Base-by-base conservation (phyloP, 495 filamentous ascomycete genomes). In the Daldinia childiae region DNA sequence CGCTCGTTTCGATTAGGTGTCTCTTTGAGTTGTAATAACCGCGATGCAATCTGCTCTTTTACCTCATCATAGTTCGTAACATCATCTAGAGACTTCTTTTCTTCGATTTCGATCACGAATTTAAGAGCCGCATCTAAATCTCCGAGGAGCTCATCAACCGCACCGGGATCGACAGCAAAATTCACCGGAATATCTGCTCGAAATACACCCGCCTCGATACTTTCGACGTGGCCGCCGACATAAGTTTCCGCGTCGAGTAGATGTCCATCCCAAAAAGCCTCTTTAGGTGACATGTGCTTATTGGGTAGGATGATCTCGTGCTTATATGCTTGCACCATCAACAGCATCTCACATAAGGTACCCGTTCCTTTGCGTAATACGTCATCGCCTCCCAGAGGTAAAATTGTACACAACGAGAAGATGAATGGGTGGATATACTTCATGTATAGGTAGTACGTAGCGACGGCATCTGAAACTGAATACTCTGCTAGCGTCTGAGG, bases 371-470 rank as follows among this genome's bases (percentile, higher is more conserved):
- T 99, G 64, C 95, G 86, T 70, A 98, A 76, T 3, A 93, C 92
- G 77, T 98, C 94, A 75, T 99, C 94, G 15, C 94, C 91, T 30
- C 93, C 93, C 1, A 99, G 84, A 0, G 95, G 95, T 78, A 99
- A 86, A 80, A 99, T 97, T 0, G 93, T 99, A 81, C 95, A 98
- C 0, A 99, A 84, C 0, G 95, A 97, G 85, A 98, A 99, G 79
- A 99, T 95, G 82, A 99, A 99, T 1, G 95, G 95, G 77, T 99
- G 95, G 21, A 99, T 93, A 80, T 99, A 99, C 92, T 99, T 99
- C 95, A 98, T 99, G 83, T 99, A 99, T 48, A 99, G 86, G 76
- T 99, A 99, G 78, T 98, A 99, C 2, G 95, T 99, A 3, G 95
- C 95, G 19, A 99, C 95, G 30, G 95, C 95, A 87, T 99, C 95